Base-by-base conservation (phyloP, 2,329 filamentous ascomycete genomes). In the Fusarium sp. region DNA sequence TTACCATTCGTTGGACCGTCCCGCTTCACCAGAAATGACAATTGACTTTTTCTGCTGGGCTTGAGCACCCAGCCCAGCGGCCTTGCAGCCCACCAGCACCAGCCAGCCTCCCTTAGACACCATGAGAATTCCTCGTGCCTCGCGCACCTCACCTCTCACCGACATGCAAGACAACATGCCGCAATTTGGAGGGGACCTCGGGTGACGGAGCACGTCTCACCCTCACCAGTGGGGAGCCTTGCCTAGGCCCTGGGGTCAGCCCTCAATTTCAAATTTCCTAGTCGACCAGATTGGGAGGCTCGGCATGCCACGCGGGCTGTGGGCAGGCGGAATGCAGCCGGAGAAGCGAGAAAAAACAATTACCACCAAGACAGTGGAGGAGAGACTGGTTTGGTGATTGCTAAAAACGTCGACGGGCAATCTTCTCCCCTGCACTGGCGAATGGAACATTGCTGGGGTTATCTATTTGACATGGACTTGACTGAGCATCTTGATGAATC, bases 261-360 rank as follows among this genome's bases (percentile, higher is more conserved):
- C 72, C 74, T 77, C 76, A 67, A 61, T 70, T 63, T 75, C 66
- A 64, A 74, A 67, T 76, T 75, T 72, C 63, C 25, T 64, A 62
- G 45, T 67, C 63, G 38, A 63, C 66, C 71, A 75, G 63, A 72
- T 76, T 75, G 60, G 64, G 75, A 68, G 71, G 66, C 60, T 68
- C 67, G 65, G 69, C 66, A 73, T 76, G 65, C 75, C 75, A 78
- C 63, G 68, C 71, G 73, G 69, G 47, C 63, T 66, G 56, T 63
- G 63, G 71, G 50, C 62, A 66, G 59, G 60, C 54, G 65, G 72
- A 73, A 77, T 71, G 63, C 45, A 67, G 52, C 63, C 58, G 61
- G 68, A 64, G 64, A 76, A 65, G 63, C 65, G 61, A 54, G 22
- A 37, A 38, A 38, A 43, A 67, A 61, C 22, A 66, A 56, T 38